These are phyloP conservation scores for Pythium oligandrum DNA, from an alignment of 352 stramenopile genomes.

Conservation along the genomic window DNA sequence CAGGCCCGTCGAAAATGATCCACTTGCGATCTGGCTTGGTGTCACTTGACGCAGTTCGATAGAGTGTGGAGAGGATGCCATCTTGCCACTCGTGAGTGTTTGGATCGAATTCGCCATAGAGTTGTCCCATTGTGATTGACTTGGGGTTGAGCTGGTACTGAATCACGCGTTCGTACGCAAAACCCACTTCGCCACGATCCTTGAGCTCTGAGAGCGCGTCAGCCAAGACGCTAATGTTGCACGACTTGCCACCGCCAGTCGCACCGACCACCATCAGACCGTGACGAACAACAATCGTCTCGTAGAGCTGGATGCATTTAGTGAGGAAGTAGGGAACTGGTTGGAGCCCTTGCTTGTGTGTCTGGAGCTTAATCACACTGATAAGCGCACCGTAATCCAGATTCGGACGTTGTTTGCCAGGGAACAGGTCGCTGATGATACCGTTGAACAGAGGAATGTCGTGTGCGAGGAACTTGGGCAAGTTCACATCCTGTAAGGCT, in stretches of 20 bases:
- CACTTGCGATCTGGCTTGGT: conserved; percentile 91
- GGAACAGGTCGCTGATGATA: conserved; percentile 95
- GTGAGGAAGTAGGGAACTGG: conserved; percentile 90
- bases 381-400: conserved; percentile 86
- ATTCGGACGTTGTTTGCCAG: conserved; percentile 83
- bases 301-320: conserved; percentile 94
- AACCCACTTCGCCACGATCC: conserved; percentile 60
- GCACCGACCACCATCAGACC: conserved; percentile 95
- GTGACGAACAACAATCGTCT: conserved; percentile 93
- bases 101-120: conserved; percentile 94
- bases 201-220: conserved; percentile 88
- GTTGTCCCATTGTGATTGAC: conserved; percentile 92
- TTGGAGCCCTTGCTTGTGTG: conserved; percentile 79
- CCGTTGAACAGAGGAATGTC: conserved; percentile 95
- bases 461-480: conserved; percentile 93
- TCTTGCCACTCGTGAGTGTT: conserved; percentile 96
- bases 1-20: conserved; percentile 93
- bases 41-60: conserved; percentile 82
- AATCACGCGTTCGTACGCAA: conserved; percentile 87
- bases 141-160: conserved; percentile 94
- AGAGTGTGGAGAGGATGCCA: conserved; percentile 93
- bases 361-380: conserved; percentile 88
- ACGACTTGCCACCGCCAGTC: conserved; percentile 88
- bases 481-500: conserved; percentile 94
- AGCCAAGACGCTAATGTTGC: conserved; percentile 88